Evolutionary conservation across 768 basidiomycete species (phyloP), one percentile per base, ranked within the genome.

Genomic region (Psilocybe tampanensis): DNA sequence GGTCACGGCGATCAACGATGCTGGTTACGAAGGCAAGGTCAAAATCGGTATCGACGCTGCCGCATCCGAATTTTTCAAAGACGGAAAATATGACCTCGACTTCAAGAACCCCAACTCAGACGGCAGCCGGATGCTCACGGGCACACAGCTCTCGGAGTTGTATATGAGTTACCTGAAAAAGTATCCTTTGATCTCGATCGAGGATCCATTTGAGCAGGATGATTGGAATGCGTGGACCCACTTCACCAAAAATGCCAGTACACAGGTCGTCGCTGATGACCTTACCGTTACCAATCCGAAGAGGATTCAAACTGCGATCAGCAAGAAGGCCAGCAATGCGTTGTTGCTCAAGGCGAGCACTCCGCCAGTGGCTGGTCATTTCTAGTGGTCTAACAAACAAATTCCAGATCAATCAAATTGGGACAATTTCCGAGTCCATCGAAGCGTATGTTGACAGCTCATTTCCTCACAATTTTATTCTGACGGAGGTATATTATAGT

Each of bases 281-380:
- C 47, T 56, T n/a, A 56, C 59, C 11, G 59, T 60, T 22, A 60
- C 59, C 49, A 60, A 52, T 24, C 50, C 59, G 29, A 60, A 56
- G 50, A 43, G 59, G 2, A 60, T 60, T 29, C 48, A 48, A 18
- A 47, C 45, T 8, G 49, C 49, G 23, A 53, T 60, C 17, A 18
- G 56, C 22, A 60, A 56, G 29, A 60, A 60, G 32, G 50, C 48
- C n/a, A 44, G 47, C 15, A 60, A 60, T 23, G 54, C 50, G 18
- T 44, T 60, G 15, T 32, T 56, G 36, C 47, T 60, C 9, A 60
- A 60, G 45, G 47, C 32, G 26, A 11, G 15, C 11, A 9, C 8
- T 3, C 8, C n/a, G 8, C 8, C 12, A 39, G n/a, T 13, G 4
- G 19, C 12, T 13, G 23, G 22, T 24, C 23, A 6, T 24, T 8